Conservation (phyloP, 176 grass and related monocot genomes). For the Otatea glauca region DNA sequence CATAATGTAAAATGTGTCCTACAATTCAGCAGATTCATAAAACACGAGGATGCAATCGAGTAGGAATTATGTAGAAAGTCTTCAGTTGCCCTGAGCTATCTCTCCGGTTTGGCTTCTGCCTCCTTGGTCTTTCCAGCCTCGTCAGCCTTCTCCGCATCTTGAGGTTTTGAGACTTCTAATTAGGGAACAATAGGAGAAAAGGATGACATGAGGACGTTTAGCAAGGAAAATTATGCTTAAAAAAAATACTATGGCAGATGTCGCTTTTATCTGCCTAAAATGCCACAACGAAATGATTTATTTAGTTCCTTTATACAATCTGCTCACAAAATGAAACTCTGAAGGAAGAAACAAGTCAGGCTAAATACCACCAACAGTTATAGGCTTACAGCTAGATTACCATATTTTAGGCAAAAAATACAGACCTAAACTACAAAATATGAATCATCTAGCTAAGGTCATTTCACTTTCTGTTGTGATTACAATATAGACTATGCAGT, state of each 20-base stretch:
- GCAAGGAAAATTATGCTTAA: not conserved
- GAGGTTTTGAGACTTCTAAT: conserved; percentile 56
- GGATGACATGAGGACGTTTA: not conserved
- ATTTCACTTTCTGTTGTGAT: not conserved
- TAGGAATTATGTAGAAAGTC: conserved; percentile 23
- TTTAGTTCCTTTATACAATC: conserved; percentile 7
- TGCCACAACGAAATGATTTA: not conserved
- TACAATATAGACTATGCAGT: not conserved
- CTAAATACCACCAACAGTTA: not conserved
- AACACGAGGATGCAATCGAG: conserved; percentile 31
- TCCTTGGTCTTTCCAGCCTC: conserved; percentile 29
- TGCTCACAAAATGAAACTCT: conserved; percentile 6
- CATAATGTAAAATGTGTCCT: conserved; percentile 29
- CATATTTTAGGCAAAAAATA: not conserved
- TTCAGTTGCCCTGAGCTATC: conserved; percentile 47
- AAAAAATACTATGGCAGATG: not conserved
- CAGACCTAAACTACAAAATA: not conserved
- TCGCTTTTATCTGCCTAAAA: not conserved
- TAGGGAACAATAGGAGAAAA: not conserved
- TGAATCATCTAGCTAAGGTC: not conserved
- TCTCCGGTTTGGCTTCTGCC: conserved; percentile 39
- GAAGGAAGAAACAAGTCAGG: not conserved
- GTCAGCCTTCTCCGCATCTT: conserved; percentile 40
- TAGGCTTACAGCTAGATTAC: not conserved
- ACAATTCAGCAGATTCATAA: conserved; percentile 23